These are phyloP conservation scores for Aspergillus novoparasiticus DNA, from an alignment of 2,329 filamentous ascomycete species.

Conservation along the genomic window DNA sequence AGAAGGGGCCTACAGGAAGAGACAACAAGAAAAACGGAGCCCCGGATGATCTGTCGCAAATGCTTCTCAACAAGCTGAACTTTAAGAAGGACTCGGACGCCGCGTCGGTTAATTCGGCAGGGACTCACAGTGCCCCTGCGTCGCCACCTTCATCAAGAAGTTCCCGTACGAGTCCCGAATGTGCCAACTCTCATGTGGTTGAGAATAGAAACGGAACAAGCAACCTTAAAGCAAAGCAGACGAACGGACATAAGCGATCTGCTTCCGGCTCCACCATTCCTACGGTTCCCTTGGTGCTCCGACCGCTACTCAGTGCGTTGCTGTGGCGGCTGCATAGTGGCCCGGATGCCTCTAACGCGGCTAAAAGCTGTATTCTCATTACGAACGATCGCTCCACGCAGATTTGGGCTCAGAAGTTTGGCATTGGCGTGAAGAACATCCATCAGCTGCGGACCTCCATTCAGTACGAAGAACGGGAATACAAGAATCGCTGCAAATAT, in stretches of 20 bases:
- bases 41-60: constrained; percentile 47
- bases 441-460: constrained; percentile 51
- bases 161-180: constrained; percentile 50
- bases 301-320: constrained; percentile 47
- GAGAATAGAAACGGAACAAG: constrained; percentile 25
- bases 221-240: constrained; percentile 23
- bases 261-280: constrained; percentile 38
- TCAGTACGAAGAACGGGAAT: constrained; percentile 49
- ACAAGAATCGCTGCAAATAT: constrained; percentile 49
- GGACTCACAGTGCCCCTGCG: constrained; percentile 45
- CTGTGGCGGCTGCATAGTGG: constrained; percentile 48
- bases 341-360: constrained; percentile 34
- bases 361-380: constrained; percentile 45
- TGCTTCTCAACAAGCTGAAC: constrained; percentile 51
- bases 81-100: constrained; percentile 47
- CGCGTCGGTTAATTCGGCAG: constrained; percentile 44
- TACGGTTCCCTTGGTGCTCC: constrained; percentile 42
- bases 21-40: constrained; percentile 25
- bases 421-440: constrained; percentile 51
- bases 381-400: constrained; percentile 48
- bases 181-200: constrained; percentile 31
- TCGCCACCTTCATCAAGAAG: constrained; percentile 49
- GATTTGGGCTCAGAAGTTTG: constrained; percentile 51
- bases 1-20: constrained; percentile 24
- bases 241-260: constrained; percentile 34